Percentiles rank a stretch among this genome's conserved stretches.
Conservation (phyloP, 495 filamentous ascomycete species). For the Jackrogersella multiformis region DNA sequence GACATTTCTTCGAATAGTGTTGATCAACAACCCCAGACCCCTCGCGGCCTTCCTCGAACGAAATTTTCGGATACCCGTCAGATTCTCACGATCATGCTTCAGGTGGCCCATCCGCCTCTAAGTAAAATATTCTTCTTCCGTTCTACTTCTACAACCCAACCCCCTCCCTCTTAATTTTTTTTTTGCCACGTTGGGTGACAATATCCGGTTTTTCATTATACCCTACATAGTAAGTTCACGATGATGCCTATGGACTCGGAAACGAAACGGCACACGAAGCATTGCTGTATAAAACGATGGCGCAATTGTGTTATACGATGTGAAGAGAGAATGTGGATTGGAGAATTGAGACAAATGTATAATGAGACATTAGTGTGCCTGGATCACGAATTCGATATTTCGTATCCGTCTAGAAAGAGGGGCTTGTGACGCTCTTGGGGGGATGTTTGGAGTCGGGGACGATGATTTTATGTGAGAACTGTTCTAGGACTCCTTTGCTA, state of each 20-base stretch:
- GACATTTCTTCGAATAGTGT: not conserved
- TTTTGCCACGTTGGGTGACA: not conserved
- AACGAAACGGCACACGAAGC: constrained; percentile 1
- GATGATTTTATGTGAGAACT: constrained; percentile 1
- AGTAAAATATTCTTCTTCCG: not conserved
- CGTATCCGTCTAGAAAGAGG: not conserved
- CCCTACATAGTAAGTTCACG: constrained; percentile 24
- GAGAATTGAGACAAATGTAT: constrained; percentile 24
- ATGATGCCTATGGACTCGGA: constrained; percentile 2
- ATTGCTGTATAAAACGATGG: constrained; percentile 7
- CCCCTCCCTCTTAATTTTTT: too few relatives aligned
- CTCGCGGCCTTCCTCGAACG: not conserved
- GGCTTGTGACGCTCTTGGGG: not conserved
- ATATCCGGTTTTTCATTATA: constrained; percentile 19
- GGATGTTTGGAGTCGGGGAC: not conserved
- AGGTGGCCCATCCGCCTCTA: not conserved
- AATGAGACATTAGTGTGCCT: constrained; percentile 21
- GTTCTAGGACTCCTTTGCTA: not conserved
- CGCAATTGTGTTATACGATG: constrained; percentile 1
- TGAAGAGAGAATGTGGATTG: constrained; percentile 14
- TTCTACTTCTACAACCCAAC: not conserved
- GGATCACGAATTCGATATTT: constrained; percentile 22
- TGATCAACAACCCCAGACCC: constrained; percentile 6
- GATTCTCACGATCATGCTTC: not conserved
- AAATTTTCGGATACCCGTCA: not conserved